Evolutionary conservation across 345 rosid genomes (phyloP), one percentile per base, ranked within the genome.

Genomic region (Sonneratia caseolaris): DNA sequence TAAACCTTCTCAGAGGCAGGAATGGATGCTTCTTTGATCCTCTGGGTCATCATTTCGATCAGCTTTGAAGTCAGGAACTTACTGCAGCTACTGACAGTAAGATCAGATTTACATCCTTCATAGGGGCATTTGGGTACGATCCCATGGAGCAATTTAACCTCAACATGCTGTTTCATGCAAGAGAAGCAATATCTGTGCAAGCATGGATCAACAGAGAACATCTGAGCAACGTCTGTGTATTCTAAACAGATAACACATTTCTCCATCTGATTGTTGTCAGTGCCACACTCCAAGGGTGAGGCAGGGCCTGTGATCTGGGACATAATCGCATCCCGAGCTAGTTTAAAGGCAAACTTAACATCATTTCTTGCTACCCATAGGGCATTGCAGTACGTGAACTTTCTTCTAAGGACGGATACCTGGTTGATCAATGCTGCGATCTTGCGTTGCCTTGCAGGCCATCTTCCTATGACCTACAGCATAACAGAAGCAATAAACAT

Each of bases 81-180:
- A 24, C 73, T 74, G 62, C 94, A 93, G 64, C 80, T 79, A 9
- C 84, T 84, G 5, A 91, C 73, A 71, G 56, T 77, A 7, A 93
- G 81, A 78, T 82, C 85, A 53, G 87, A 82, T 65, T 82, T 77
- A 71, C 98, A 93, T n/a, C 80, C 86, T 18, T 82, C 90, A 14
- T 88, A 87, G 15, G 94, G 98, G 74, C 96, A 91, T 36, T 53
- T 85, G 40, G 96, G 87, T 67, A 80, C 75, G 76, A 79, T 70
- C 40, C 87, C 97, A 74, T 81, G 81, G 57, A 87, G 91, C 77
- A 93, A 74, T 72, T 87, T 88, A 73, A 82, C 88, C 79, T 89
- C 92, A 7, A 89, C 86, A 48, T 91, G 98, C 79, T 84, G 88
- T 75, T 82, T 93, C 92, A 91, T 89, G 73, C 98, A 93, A 68